Evolutionary conservation across 2,329 filamentous ascomycete species (phyloP).

Genomic region (Ophiocordyceps camponoti-leonardi): DNA sequence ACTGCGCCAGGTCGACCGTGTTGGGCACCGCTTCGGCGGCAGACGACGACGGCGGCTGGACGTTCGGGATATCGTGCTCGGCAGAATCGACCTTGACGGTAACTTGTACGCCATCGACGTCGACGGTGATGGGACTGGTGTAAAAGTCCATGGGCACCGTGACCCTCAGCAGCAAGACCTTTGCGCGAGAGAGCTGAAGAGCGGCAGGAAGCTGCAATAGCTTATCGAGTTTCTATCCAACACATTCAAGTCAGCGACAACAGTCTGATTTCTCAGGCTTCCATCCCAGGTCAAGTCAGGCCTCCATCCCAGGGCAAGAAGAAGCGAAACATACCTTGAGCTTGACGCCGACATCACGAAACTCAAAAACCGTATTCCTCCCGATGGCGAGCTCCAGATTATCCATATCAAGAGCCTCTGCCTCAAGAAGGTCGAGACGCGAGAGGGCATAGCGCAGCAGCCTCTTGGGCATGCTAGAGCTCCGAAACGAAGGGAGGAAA

Average conservation of each 20-base stretch:
- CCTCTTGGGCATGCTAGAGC: slow-evolving; percentile 70
- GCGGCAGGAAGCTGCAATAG: slow-evolving; percentile 58
- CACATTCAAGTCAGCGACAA: slow-evolving; percentile 1
- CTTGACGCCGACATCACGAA: slow-evolving; percentile 71
- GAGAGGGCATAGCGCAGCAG: slow-evolving; percentile 75
- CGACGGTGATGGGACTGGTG: slow-evolving; percentile 63
- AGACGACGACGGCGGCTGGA: slow-evolving; percentile 9
- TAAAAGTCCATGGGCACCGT: slow-evolving; percentile 82
- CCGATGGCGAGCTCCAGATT: slow-evolving; percentile 74
- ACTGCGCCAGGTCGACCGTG: slow-evolving; percentile 56
- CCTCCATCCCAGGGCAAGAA: slow-evolving; percentile 2
- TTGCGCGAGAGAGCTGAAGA: slow-evolving; percentile 56
- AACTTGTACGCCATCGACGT: slow-evolving; percentile 67
- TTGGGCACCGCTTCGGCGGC: slow-evolving; percentile 37
- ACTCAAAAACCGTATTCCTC: slow-evolving; percentile 65
- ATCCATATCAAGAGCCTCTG: slow-evolving; percentile 70
- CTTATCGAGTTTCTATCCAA: slow-evolving; percentile 61
- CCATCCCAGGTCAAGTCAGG: too few relatives aligned
- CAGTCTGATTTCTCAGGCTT: not conserved
- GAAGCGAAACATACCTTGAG: slow-evolving; percentile 42
- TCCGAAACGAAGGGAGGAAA: slow-evolving; percentile 48
- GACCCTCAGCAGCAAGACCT: slow-evolving; percentile 58
- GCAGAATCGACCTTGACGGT: slow-evolving; percentile 34
- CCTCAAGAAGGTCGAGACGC: slow-evolving; percentile 72
- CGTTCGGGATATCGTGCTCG: slow-evolving; percentile 23